A percentile compares a stretch with the other conserved stretches of the same genome.
Conservation (phyloP, 2,329 filamentous ascomycete species). For the Xylaria arbuscula region DNA sequence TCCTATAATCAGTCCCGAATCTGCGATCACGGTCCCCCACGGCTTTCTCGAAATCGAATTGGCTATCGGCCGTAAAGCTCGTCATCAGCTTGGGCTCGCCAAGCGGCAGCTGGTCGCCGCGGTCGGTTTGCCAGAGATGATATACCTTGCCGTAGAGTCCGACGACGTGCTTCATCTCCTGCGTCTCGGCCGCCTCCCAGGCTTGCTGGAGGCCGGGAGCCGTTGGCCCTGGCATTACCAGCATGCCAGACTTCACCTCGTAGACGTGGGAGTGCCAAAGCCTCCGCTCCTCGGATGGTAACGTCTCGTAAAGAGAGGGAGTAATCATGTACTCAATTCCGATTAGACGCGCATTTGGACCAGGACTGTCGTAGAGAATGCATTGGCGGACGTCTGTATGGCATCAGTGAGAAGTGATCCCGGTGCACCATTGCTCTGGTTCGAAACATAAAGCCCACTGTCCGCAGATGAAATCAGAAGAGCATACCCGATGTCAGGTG, state of each 20-base stretch:
- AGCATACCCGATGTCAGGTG: conserved; percentile 72
- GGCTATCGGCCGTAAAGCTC: conserved; percentile 61
- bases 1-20: conserved; percentile 58
- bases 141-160: conserved; percentile 85
- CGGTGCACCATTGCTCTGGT: neutral
- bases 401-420: conserved; percentile 14
- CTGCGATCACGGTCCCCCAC: conserved; percentile 59
- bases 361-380: conserved; percentile 81
- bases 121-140: conserved; percentile 87
- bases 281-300: conserved; percentile 74
- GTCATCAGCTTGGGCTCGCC: conserved; percentile 67
- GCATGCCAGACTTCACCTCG: conserved; percentile 81
- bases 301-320: conserved; percentile 71
- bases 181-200: conserved; percentile 82
- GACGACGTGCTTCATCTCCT: conserved; percentile 82
- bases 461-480: neutral
- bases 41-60: conserved; percentile 59
- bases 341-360: conserved; percentile 76
- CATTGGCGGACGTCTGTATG: conserved; percentile 79
- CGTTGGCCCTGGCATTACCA: conserved; percentile 76
- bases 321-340: conserved; percentile 92
- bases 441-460: neutral
- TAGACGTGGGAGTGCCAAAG: conserved; percentile 84
- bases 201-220: conserved; percentile 63
- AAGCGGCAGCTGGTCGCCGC: conserved; percentile 69